Percentiles rank a stretch among this genome's conserved stretches.
phyloP scores from a whole-genome alignment of 1,139 yeast genomes.

The Taphrina flavorubra region DNA sequence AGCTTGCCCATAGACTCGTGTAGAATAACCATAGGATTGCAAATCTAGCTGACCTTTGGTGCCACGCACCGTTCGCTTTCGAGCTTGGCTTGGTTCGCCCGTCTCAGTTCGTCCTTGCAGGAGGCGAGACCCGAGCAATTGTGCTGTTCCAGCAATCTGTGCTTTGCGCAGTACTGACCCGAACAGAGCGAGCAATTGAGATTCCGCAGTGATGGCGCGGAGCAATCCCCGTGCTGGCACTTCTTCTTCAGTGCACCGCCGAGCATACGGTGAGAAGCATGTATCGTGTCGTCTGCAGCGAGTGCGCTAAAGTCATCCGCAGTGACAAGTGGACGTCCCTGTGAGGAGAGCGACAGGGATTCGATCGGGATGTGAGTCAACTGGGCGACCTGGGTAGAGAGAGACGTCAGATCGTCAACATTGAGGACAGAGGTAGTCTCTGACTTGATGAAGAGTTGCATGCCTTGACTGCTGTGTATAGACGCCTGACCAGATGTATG shows the following conservation, averaged over 20 bases:
- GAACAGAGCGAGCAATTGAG: conserved; percentile 88
- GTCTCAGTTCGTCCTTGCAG: conserved; percentile 82
- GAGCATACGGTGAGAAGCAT: conserved; percentile 17
- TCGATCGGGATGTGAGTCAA: conserved; percentile 24
- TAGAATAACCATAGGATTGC: not conserved
- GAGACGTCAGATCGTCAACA: conserved; percentile 6
- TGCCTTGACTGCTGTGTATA: not conserved
- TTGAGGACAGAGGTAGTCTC: conserved; percentile 24
- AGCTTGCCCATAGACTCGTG: not conserved
- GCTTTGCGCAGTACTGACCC: conserved; percentile 87
- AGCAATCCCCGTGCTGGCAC: conserved; percentile 62
- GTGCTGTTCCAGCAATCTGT: conserved; percentile 84
- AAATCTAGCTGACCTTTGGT: conserved; percentile 51
- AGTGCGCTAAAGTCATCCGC: conserved; percentile 14
- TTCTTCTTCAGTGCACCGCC: conserved; percentile 45
- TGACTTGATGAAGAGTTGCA: conserved; percentile 35
- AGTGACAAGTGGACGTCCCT: conserved; percentile 17
- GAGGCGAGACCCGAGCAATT: conserved; percentile 75
- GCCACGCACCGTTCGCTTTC: conserved; percentile 58
- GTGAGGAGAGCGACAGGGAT: conserved; percentile 19
- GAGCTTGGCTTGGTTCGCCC: conserved; percentile 56
- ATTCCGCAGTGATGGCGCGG: conserved; percentile 74
- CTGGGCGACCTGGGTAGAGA: conserved; percentile 16
- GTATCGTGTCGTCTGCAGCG: conserved; percentile 17
- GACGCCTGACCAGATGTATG: too few species aligned